These are phyloP conservation scores for Papiliotrema flavescens DNA, from an alignment of 1,284 basidiomycete species.

Conservation along the genomic window DNA sequence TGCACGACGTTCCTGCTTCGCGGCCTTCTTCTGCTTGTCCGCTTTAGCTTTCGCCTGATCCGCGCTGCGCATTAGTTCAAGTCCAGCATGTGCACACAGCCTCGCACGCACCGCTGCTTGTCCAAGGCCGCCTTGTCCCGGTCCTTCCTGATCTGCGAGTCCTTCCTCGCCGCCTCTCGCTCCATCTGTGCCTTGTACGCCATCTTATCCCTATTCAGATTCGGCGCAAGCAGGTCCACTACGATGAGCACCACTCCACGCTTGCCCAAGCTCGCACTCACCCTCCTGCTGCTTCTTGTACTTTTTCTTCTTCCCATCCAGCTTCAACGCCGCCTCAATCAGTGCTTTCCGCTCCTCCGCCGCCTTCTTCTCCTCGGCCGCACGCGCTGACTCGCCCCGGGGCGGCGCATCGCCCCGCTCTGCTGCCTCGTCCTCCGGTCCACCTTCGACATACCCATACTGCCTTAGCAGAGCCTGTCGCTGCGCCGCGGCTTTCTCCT, in stretches of 20 bases:
- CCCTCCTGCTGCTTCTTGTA: constrained; percentile 42
- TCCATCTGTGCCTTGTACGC: constrained; percentile 34
- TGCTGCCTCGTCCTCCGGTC: constrained; percentile 9
- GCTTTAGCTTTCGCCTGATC: constrained; percentile 47
- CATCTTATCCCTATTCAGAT: constrained; percentile 47
- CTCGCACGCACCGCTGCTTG: constrained; percentile 42
- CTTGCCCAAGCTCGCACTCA: constrained; percentile 13
- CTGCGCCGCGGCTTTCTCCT: constrained; percentile 41
- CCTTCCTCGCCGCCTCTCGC: constrained; percentile 38
- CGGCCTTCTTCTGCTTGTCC: constrained; percentile 48
- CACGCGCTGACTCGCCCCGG: constrained; percentile 13
- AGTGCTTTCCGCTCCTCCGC: constrained; percentile 38
- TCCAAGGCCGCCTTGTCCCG: constrained; percentile 46
- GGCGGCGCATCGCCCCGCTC: constrained; percentile 22
- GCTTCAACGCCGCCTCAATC: constrained; percentile 40
- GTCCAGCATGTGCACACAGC: not conserved
- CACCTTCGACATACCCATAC: constrained; percentile 41
- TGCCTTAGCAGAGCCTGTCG: constrained; percentile 38
- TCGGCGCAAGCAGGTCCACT: constrained; percentile 46
- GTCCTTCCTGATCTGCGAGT: constrained; percentile 33
- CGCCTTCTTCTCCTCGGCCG: constrained; percentile 35
- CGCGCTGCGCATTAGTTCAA: constrained; percentile 21
- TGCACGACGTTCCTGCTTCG: constrained; percentile 44
- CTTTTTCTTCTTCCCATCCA: constrained; percentile 45
- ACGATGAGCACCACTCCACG: not conserved